Percentiles rank a stretch among this genome's conserved stretches.
These are phyloP conservation scores for Sicyos edulis DNA, from an alignment of 306 rosid species.

Conservation along the genomic window DNA sequence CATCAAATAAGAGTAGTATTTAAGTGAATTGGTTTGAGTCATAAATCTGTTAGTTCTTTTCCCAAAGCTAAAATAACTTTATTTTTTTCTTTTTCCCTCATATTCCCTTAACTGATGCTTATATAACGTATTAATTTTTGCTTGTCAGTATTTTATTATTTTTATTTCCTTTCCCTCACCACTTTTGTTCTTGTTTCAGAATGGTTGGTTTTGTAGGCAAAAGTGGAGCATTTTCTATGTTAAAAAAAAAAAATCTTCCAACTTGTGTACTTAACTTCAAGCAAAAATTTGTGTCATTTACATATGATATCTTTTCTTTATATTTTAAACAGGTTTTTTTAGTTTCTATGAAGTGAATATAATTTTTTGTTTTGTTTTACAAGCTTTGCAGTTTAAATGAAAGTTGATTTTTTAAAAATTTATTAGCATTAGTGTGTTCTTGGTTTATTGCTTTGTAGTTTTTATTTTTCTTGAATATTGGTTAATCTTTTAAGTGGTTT, in stretches of 20 bases:
- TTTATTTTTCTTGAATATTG: background rate
- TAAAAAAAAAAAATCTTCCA: too few relatives aligned
- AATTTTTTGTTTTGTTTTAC: background rate
- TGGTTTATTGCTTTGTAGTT: background rate
- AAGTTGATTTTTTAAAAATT: background rate
- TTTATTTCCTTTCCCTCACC: background rate
- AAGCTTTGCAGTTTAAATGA: background rate
- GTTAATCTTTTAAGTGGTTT: background rate
- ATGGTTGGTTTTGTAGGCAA: background rate
- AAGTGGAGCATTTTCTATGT: background rate
- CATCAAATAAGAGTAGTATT: background rate
- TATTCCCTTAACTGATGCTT: background rate
- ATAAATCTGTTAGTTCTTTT: constrained; percentile 1
- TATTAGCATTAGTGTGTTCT: background rate
- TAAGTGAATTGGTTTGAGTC: background rate
- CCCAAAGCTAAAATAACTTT: background rate
- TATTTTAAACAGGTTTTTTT: background rate
- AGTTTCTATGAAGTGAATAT: background rate
- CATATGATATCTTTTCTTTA: background rate
- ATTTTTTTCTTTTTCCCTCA: background rate
- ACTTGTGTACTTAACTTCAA: background rate
- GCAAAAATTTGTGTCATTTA: background rate
- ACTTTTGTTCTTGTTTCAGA: background rate
- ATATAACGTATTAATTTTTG: background rate
- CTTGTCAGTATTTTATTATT: background rate